These are phyloP conservation scores for Hygrophorus pudorinus DNA, from an alignment of 768 basidiomycete species.

Conservation along the genomic window DNA sequence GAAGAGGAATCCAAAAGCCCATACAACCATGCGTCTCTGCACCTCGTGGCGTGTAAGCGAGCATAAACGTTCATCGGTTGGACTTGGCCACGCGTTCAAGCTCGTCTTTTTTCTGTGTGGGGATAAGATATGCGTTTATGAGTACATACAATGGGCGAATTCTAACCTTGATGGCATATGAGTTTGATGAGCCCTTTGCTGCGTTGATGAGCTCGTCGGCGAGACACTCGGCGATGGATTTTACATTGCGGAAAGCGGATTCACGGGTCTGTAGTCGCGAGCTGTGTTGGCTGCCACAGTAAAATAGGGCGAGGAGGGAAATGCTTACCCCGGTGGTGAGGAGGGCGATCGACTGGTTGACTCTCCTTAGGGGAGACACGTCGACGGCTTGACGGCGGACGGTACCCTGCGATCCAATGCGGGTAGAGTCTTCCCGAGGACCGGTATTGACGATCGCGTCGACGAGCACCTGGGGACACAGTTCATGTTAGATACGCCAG, in stretches of 20 bases:
- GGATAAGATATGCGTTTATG: slow-evolving; percentile 5
- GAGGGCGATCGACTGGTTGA: slow-evolving; percentile 95
- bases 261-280: slow-evolving; percentile 72
- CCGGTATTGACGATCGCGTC: slow-evolving; percentile 99
- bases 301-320: background rate
- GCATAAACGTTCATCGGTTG: slow-evolving; percentile 99
- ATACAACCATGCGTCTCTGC: no score
- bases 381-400: slow-evolving; percentile 99
- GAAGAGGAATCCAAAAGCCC: no score
- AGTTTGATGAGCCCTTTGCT: slow-evolving; percentile 99
- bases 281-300: background rate
- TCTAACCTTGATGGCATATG: slow-evolving; percentile 95
- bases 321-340: slow-evolving; percentile 87
- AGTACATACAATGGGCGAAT: background rate
- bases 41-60: no score
- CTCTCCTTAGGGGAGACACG: slow-evolving; percentile 94
- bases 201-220: slow-evolving; percentile 99
- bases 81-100: slow-evolving; percentile 99
- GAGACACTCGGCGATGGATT: slow-evolving; percentile 97
- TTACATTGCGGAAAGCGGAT: slow-evolving; percentile 99
- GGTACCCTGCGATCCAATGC: slow-evolving; percentile 99
- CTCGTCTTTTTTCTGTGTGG: slow-evolving; percentile 89
- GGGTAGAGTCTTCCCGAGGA: slow-evolving; percentile 98
- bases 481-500: background rate
- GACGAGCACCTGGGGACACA: slow-evolving; percentile 67